These are phyloP conservation scores for Penicillium sp. DNA, from an alignment of 2,329 filamentous ascomycete species.

Conservation along the genomic window DNA sequence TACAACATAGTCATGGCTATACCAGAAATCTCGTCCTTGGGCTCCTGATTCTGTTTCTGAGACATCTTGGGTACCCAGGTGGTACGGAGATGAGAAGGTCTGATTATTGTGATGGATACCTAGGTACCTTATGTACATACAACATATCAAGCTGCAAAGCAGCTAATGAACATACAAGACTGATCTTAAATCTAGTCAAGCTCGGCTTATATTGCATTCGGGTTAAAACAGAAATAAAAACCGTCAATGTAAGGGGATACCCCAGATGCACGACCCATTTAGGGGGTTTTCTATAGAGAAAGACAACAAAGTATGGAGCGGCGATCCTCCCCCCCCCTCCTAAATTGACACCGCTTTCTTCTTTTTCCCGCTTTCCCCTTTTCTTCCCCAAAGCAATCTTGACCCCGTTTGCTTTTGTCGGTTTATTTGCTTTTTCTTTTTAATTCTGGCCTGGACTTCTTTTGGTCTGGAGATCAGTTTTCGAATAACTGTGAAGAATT, in stretches of 20 bases:
- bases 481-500: not conserved
- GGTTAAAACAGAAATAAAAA: not conserved
- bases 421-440: conserved; percentile 14
- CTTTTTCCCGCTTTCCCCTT: conserved; percentile 22
- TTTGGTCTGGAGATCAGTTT: conserved; percentile 10
- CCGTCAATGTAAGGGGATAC: not conserved
- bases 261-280: conserved; percentile 3
- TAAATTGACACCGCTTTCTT: conserved; percentile 24
- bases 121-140: too few relatives aligned
- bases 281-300: not conserved
- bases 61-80: not conserved
- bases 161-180: not conserved
- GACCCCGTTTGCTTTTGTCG: conserved; percentile 11
- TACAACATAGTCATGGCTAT: too few relatives aligned
- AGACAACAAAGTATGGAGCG: conserved; percentile 7
- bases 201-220: not conserved
- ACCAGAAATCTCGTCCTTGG: not conserved
- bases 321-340: conserved; percentile 19
- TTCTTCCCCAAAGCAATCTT: conserved; percentile 8
- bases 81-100: not conserved
- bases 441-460: conserved; percentile 4
- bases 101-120: not conserved
- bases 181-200: not conserved
- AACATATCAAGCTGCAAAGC: not conserved
- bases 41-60: not conserved